Percentiles rank a stretch among this genome's conserved stretches.
These are phyloP conservation scores for Colletotrichum tropicicola DNA, from an alignment of 2,329 filamentous ascomycete species.

Conservation along the genomic window DNA sequence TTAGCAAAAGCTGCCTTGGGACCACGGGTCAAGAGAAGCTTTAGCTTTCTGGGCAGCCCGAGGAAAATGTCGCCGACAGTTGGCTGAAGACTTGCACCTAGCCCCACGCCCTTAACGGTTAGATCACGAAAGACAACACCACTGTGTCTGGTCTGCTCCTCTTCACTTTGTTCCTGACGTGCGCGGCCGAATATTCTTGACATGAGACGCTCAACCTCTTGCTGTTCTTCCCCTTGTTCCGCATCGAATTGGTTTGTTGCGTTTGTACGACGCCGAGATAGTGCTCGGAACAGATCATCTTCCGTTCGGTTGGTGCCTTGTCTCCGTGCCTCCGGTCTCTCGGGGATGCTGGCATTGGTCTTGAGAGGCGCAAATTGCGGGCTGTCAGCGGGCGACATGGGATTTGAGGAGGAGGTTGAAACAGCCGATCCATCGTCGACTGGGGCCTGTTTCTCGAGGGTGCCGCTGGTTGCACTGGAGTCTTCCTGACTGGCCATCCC, in stretches of 20 bases:
- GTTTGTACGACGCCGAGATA: slow-evolving; percentile 58
- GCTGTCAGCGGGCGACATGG: neutral
- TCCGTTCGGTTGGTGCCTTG: slow-evolving; percentile 48
- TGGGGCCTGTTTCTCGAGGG: neutral
- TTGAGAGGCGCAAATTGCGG: slow-evolving; percentile 40
- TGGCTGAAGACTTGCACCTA: slow-evolving; percentile 65
- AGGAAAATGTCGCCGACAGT: slow-evolving; percentile 49
- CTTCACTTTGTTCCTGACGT: slow-evolving; percentile 71
- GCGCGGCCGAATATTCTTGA: slow-evolving; percentile 76
- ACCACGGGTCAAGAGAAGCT: slow-evolving; percentile 36
- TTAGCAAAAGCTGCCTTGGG: slow-evolving; percentile 45
- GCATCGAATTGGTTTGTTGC: slow-evolving; percentile 44
- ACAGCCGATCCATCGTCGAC: neutral
- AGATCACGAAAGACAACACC: slow-evolving; percentile 77
- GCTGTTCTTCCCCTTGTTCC: slow-evolving; percentile 46
- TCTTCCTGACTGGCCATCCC: neutral
- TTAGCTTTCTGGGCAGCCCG: slow-evolving; percentile 37
- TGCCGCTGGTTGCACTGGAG: neutral
- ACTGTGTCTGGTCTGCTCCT: slow-evolving; percentile 74
- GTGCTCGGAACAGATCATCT: slow-evolving; percentile 58
- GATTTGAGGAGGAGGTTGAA: slow-evolving; percentile 6
- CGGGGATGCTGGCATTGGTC: slow-evolving; percentile 28
- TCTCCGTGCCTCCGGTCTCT: slow-evolving; percentile 34
- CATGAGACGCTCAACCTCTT: slow-evolving; percentile 70
- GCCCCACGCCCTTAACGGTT: slow-evolving; percentile 74